Percentiles rank a stretch among this genome's conserved stretches.
Conservation (phyloP, 345 rosid genomes). For the Lepidium africanum region DNA sequence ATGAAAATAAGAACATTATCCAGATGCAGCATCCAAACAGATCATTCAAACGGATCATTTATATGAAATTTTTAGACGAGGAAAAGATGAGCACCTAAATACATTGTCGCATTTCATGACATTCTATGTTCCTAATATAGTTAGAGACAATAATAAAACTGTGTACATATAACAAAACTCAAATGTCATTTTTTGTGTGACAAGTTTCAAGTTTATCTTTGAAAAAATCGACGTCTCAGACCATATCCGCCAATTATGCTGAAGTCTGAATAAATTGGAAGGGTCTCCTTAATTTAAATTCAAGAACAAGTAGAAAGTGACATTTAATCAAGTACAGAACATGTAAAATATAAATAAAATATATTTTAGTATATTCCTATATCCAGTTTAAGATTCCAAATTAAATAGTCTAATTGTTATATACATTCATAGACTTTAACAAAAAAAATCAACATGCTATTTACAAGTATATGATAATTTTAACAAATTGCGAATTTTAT, state of each 20-base stretch:
- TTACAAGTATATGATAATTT: neutral
- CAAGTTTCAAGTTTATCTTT: neutral
- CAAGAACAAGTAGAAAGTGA: neutral
- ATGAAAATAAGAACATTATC: no score
- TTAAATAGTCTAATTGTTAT: neutral
- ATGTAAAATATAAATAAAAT: neutral
- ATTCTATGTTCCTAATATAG: neutral
- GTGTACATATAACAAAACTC: neutral
- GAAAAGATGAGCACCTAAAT: no score
- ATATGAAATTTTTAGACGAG: no score
- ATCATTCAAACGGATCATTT: no score
- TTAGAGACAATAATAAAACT: neutral
- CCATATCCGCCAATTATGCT: neutral
- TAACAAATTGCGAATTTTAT: neutral
- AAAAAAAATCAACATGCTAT: neutral
- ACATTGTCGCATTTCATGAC: neutral
- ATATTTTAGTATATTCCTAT: slow-evolving; percentile 20
- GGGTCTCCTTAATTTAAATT: neutral
- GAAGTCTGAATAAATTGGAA: neutral
- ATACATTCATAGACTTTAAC: neutral
- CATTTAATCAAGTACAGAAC: neutral
- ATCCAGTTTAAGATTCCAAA: slow-evolving; percentile 18
- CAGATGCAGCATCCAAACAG: no score
- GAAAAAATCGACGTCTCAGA: neutral
- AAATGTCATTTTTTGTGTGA: neutral